Evolutionary conservation across 2,329 filamentous ascomycete species (phyloP).

Genomic region (Penicillium psychrosexuale): DNA sequence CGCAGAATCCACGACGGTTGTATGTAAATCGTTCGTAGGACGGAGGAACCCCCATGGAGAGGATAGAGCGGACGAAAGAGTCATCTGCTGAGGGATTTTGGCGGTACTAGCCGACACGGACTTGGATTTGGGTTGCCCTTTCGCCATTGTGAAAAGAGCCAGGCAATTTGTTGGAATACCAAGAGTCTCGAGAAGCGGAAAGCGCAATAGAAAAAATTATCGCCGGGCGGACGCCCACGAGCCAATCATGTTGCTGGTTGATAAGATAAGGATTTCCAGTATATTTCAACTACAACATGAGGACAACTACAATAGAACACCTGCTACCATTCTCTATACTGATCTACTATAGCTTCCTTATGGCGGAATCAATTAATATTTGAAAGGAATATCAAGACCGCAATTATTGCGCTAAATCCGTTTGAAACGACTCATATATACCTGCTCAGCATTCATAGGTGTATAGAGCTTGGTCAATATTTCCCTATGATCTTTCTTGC

Average conservation of each 20-base stretch:
- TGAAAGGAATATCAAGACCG: not conserved
- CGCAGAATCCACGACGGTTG: conserved; percentile 68
- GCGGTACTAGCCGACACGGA: not conserved
- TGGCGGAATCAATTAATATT: not conserved
- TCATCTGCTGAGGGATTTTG: not conserved
- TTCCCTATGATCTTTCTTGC: not conserved
- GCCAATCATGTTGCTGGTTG: not conserved
- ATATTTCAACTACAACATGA: not conserved
- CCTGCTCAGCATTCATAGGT: not conserved
- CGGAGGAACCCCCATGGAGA: conserved; percentile 74
- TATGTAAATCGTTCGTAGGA: conserved; percentile 64
- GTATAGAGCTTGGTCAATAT: not conserved
- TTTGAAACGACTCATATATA: not conserved
- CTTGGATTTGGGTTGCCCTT: conserved; percentile 9
- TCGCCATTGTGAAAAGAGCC: conserved; percentile 15
- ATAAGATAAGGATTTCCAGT: conserved; percentile 6
- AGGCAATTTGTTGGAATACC: not conserved
- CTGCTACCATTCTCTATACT: not conserved
- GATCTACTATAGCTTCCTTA: not conserved
- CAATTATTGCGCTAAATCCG: not conserved
- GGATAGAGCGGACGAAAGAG: conserved; percentile 46
- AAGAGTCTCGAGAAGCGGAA: not conserved
- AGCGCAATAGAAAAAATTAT: conserved; percentile 24
- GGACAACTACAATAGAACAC: too few relatives aligned
- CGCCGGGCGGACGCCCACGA: conserved; percentile 9